Conservation (phyloP, 1,284 basidiomycete species). For the Melampsora larici-populina region DNA sequence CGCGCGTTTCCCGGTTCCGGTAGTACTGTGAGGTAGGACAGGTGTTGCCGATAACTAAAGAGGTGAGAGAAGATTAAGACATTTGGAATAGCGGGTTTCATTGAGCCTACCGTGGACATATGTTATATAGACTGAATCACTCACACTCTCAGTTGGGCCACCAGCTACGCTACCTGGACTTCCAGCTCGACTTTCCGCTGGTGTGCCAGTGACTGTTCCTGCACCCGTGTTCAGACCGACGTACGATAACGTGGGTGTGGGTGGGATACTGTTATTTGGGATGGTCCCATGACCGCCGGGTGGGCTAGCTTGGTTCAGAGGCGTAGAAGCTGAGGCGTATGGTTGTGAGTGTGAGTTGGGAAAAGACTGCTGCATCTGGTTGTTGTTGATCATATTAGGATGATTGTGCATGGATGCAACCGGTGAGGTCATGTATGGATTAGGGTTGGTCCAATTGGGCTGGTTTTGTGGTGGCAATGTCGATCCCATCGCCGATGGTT, state of each 20-base stretch:
- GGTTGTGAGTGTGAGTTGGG: neutral
- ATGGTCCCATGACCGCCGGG: neutral
- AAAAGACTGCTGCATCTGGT: neutral
- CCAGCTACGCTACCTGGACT: constrained; percentile 41
- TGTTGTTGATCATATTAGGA: neutral
- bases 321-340: constrained; percentile 1
- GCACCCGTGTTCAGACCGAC: neutral
- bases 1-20: constrained; percentile 11
- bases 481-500: constrained; percentile 8
- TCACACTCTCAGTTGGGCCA: constrained; percentile 30
- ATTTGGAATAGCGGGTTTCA: neutral
- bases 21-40: constrained; percentile 16
- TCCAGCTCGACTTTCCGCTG: constrained; percentile 29
- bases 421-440: constrained; percentile 18
- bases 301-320: neutral
- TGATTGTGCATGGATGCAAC: constrained; percentile 19
- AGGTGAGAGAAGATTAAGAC: neutral
- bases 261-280: neutral
- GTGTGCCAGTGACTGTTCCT: constrained; percentile 8
- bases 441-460: neutral
- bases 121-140: neutral
- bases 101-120: neutral
- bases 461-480: constrained; percentile 1
- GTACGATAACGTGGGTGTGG: constrained; percentile 1
- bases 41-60: constrained; percentile 6